These are phyloP conservation scores for Quercus rubra DNA, from an alignment of 306 rosid species.

Conservation along the genomic window DNA sequence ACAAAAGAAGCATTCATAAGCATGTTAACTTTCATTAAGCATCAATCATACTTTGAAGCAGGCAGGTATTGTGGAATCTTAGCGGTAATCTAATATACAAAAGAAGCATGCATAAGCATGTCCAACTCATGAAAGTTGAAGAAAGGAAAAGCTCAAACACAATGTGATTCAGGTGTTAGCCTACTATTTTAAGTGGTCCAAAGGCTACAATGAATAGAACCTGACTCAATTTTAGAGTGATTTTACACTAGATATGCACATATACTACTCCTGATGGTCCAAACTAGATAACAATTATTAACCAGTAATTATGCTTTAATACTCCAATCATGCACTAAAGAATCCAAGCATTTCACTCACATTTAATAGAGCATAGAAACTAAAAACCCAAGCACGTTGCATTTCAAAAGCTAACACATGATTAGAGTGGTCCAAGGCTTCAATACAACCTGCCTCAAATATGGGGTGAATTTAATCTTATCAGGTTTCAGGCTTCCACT, in stretches of 20 bases:
- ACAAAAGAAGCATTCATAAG: neutral
- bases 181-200: constrained; percentile 28
- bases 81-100: neutral
- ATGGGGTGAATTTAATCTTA: neutral
- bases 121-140: neutral
- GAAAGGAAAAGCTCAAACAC: neutral
- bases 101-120: neutral
- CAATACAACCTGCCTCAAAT: neutral
- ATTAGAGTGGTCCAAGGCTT: constrained; percentile 1
- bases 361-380: too few relatives aligned
- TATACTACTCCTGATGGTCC: neutral
- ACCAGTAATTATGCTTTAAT: neutral
- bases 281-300: neutral
- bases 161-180: constrained; percentile 6
- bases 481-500: neutral
- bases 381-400: neutral
- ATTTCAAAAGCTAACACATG: neutral
- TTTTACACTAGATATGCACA: neutral
- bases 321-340: too few relatives aligned
- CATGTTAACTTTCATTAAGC: neutral
- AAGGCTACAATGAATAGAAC: constrained; percentile 14
- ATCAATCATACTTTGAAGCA: neutral
- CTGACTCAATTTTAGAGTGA: constrained; percentile 14
- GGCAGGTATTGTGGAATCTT: neutral
- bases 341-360: too few relatives aligned